Base-by-base conservation (phyloP, 768 basidiomycete genomes). In the Mycena maculata region DNA sequence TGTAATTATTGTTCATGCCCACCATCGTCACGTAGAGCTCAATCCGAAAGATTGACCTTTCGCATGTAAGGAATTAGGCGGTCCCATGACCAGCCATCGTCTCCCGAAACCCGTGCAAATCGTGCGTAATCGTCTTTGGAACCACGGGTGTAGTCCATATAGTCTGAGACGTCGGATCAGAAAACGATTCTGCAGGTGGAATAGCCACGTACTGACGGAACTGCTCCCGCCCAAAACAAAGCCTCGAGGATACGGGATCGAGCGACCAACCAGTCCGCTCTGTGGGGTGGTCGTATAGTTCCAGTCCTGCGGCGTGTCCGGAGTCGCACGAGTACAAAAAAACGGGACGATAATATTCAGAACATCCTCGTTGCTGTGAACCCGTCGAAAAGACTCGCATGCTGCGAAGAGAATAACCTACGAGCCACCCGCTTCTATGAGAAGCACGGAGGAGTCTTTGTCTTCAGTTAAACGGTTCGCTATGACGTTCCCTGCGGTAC, bases 401-500 rank as follows among this genome's bases (percentile, higher is more conserved):
- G 50, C 15, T 15, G 16, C 16, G 20, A 38, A 54, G 61, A 49
- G 20, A 15, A 13, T 10, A 45, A 23, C 71, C 36, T 53, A 77
- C 77, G 72, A 67, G 31, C 70, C 69, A 8, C 78, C 78, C 16
- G 77, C 76, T 65, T 81, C 80, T 2, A 81, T 63, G 3, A 80
- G 60, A 7, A 81, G 76, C 20, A 81, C 75, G 4, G 59, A 72
- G 28, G 71, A 54, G 2, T 61, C 59, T 0, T 72, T 67, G 71
- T 83, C 76, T 63, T 80, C 79, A 2, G 77, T 70, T 1, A 80
- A 71, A 12, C 80, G 67, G 49, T 75, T 80, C 8, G 79, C 79
- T 7, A 81, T 39, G 18, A 78, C 78, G 52, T 71, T 74, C 39
- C 80, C 80, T 3, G 76, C 77, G n/a, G 75, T 74, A 0, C 79